Conservation (phyloP, 331 rosid genomes). For the Spiraea crenata region DNA sequence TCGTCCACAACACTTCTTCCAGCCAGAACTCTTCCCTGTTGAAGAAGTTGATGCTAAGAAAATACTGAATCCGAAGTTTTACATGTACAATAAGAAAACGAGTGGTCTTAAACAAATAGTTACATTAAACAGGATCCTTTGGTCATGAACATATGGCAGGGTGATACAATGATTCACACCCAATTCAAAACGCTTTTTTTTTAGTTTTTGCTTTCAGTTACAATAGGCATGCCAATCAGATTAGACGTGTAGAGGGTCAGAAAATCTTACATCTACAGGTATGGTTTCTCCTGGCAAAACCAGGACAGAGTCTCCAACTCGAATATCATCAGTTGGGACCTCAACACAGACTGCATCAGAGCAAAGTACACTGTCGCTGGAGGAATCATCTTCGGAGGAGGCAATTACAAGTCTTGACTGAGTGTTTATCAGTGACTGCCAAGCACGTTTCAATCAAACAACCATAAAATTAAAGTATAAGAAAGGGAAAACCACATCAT, state of each 20-base stretch:
- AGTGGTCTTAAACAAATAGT: neutral
- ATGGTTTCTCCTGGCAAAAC: conserved; percentile 97
- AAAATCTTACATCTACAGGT: conserved; percentile 82
- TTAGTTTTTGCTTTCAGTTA: neutral
- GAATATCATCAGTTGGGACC: conserved; percentile 91
- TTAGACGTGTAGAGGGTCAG: conserved; percentile 17
- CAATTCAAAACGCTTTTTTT: neutral
- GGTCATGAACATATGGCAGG: neutral
- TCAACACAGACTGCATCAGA: conserved; percentile 73
- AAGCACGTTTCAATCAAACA: conserved; percentile 39
- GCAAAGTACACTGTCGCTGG: conserved; percentile 61
- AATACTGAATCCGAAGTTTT: conserved; percentile 26
- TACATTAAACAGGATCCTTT: neutral
- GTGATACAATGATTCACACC: neutral
- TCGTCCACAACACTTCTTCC: conserved; percentile 99
- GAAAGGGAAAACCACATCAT: conserved; percentile 2
- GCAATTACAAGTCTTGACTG: conserved; percentile 85
- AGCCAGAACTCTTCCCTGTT: conserved; percentile 78
- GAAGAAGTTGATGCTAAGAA: conserved; percentile 34
- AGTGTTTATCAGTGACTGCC: conserved; percentile 89
- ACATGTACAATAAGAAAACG: conserved; percentile 8
- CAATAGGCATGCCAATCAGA: neutral
- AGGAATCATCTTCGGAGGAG: conserved; percentile 64
- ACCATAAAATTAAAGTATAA: conserved; percentile 14
- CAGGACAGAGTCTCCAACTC: conserved; percentile 89